Conservation (phyloP, 345 rosid genomes). For the Arabis hirsuta region DNA sequence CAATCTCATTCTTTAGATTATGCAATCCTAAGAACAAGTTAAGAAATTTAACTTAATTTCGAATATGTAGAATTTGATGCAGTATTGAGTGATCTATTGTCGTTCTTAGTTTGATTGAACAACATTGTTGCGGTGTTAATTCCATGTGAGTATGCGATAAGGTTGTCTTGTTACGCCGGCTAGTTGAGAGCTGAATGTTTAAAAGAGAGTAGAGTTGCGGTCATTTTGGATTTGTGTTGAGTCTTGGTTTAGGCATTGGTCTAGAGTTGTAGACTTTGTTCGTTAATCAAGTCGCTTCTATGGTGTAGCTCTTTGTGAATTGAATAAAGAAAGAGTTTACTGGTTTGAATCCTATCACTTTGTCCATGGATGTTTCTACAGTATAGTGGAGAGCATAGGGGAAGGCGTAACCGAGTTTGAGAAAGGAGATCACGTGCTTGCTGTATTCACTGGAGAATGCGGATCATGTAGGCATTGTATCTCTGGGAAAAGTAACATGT, state of each 20-base stretch:
- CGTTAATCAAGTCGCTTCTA: not conserved
- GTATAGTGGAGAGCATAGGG: conserved; percentile 89
- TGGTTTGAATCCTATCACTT: not conserved
- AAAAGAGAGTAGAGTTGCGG: not conserved
- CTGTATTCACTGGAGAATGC: conserved; percentile 89
- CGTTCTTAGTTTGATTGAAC: not conserved
- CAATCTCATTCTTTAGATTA: not conserved
- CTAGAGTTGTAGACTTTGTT: not conserved
- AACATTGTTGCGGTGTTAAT: not conserved
- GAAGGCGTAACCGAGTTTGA: conserved; percentile 74
- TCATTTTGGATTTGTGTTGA: not conserved
- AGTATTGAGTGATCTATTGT: not conserved
- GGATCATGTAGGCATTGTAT: conserved; percentile 66
- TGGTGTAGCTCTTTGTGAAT: not conserved
- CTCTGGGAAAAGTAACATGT: conserved; percentile 82
- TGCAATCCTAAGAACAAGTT: not conserved
- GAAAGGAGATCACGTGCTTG: conserved; percentile 86
- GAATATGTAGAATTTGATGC: conserved; percentile 7
- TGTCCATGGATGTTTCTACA: conserved; percentile 43
- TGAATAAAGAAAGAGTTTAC: not conserved
- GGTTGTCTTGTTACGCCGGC: not conserved
- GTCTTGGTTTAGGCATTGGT: conserved; percentile 10
- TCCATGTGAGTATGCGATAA: too few relatives aligned
- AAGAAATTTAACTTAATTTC: not conserved
- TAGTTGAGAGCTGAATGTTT: conserved; percentile 6